Base-by-base conservation (phyloP, 176 grass and related monocot genomes). In the Typha latifolia region DNA sequence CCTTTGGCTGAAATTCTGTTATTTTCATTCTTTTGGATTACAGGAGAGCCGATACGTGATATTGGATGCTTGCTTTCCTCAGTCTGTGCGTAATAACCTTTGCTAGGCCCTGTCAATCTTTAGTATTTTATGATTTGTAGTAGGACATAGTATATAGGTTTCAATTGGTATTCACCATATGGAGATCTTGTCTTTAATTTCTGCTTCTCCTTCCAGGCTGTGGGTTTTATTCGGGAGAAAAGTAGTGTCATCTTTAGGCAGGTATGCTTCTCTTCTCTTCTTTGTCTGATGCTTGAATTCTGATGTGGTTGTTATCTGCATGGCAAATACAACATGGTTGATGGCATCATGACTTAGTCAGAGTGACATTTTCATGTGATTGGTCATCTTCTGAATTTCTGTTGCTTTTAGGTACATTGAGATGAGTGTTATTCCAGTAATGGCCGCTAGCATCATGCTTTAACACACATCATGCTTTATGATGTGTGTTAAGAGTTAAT, bases 1-100 rank as follows among this genome's bases (percentile, higher is more conserved):
- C 4, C 4, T 4, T 72, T 14, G 19, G 53, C 47, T 24, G 3
- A 43, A 13, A 16, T 24, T 64, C 26, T 67, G 19, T 15, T 10
- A 21, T 48, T 62, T 9, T 49, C 47, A 12, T 32, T 55, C 80
- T 10, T 66, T 48, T 81, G 22, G 62, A 84, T 51, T 85, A 66
- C 73, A 97, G 94, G 94, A 97, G 69, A 97, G 83, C 63, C 82
- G 85, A 72, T 97, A 93, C 82, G 69, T 92, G 51, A 92, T 97
- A 74, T 68, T 97, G 79, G 94, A 97, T 78, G 69, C 88, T 48
- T 79, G 67, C 62, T 81, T 69, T 82, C 89, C 85, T 50, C 63
- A 77, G 63, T 87, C 83, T 72, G 94, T 92, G 76, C 72, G 81
- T 93, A 71, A 71, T 22, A 32, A 71, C 9, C 13, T 16, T 69